A percentile compares a stretch with the other conserved stretches of the same genome.
Conservation (phyloP, 2,329 filamentous ascomycete species). For the Corynespora cassiicola region DNA sequence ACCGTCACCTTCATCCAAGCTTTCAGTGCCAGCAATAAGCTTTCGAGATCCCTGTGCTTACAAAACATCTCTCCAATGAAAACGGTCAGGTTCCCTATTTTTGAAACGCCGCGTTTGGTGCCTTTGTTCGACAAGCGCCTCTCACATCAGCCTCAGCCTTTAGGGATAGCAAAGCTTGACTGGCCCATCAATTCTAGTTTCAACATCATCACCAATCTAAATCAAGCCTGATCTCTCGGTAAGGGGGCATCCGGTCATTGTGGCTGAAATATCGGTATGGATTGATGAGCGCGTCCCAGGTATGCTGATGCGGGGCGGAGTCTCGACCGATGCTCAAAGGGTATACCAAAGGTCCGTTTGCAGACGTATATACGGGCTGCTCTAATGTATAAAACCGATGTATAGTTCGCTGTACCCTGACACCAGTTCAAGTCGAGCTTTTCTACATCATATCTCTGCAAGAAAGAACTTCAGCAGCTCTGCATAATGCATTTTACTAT, state of each 20-base stretch:
- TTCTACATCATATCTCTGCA: too few species aligned
- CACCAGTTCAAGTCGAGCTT: conserved; percentile 4
- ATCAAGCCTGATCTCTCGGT: conserved; percentile 16
- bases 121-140: background rate
- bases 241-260: conserved; percentile 16
- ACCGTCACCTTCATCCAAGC: conserved; percentile 2
- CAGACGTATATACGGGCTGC: too few species aligned
- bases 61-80: conserved; percentile 5
- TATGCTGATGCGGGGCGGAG: too few species aligned
- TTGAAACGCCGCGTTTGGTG: background rate
- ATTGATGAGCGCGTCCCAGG: conserved; percentile 5
- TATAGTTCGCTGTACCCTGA: conserved; percentile 7
- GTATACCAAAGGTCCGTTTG: too few species aligned
- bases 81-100: background rate
- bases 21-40: background rate
- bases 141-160: conserved; percentile 1
- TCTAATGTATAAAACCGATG: too few species aligned
- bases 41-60: conserved; percentile 2
- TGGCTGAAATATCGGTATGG: conserved; percentile 14
- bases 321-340: too few species aligned
- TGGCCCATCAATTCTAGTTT: conserved; percentile 4
- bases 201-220: too few species aligned
- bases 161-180: conserved; percentile 1
- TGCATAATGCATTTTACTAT: conserved; percentile 29
- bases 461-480: background rate